These are phyloP conservation scores for Ajuga chamaepitys DNA, from an alignment of 257 asterid species.

Conservation along the genomic window DNA sequence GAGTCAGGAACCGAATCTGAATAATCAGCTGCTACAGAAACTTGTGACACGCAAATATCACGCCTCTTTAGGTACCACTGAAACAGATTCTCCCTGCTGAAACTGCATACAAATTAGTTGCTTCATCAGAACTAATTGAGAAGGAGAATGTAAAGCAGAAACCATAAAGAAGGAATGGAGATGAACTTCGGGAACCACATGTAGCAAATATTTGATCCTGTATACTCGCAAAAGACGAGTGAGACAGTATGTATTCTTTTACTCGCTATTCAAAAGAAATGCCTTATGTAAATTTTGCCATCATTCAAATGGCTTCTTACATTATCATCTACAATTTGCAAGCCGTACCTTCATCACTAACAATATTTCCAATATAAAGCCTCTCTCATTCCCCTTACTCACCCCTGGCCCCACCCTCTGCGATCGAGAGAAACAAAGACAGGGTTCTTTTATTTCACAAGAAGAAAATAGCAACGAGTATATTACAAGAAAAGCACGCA, in stretches of 20 bases:
- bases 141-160: conserved; percentile 8
- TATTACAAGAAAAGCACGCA: background rate
- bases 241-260: background rate
- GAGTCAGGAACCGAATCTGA: conserved; percentile 80
- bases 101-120: conserved; percentile 26
- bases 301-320: conserved; percentile 1
- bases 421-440: background rate
- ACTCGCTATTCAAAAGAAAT: background rate
- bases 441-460: background rate
- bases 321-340: conserved; percentile 4
- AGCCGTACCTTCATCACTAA: background rate
- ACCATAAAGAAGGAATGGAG: background rate
- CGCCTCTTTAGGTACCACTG: conserved; percentile 38
- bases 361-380: conserved; percentile 2
- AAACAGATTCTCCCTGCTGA: conserved; percentile 39
- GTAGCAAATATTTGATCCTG: background rate
- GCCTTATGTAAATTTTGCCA: background rate
- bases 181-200: background rate
- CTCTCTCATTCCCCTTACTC: background rate
- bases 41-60: conserved; percentile 37
- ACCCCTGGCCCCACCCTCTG: background rate
- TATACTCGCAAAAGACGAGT: background rate
- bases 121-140: conserved; percentile 3
- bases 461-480: conserved; percentile 1
- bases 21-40: conserved; percentile 76